These are phyloP conservation scores for Thalia dealbata DNA, from an alignment of 176 grass and related monocot genomes.

Conservation along the genomic window DNA sequence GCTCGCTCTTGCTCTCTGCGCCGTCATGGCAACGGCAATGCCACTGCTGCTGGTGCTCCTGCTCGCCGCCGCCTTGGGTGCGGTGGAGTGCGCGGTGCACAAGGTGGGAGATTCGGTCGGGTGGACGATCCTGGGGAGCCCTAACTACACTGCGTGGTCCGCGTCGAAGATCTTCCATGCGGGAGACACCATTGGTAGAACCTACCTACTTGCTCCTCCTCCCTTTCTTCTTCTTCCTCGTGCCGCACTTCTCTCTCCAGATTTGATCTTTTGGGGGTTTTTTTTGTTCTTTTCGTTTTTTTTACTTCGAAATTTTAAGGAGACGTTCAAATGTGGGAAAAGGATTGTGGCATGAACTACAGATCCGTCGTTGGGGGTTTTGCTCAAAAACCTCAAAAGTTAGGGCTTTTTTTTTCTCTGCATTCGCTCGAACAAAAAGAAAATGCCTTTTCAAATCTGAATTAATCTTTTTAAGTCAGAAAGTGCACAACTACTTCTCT, in stretches of 20 bases:
- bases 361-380: neutral
- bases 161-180: constrained; percentile 12
- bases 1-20: neutral
- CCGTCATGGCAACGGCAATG: neutral
- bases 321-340: neutral
- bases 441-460: too few relatives aligned
- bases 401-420: neutral
- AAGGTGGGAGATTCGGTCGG: constrained; percentile 44
- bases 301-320: neutral
- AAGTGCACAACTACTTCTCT: too few relatives aligned
- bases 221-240: neutral
- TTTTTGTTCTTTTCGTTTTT: neutral
- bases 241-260: neutral
- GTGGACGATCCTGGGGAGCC: constrained; percentile 48
- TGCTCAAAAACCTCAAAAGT: neutral
- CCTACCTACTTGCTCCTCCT: neutral
- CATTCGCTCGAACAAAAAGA: too few relatives aligned
- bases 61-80: constrained; percentile 13
- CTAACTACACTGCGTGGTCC: constrained; percentile 48
- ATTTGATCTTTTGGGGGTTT: neutral
- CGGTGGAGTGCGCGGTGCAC: constrained; percentile 38
- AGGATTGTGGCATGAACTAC: neutral
- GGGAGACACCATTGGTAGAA: constrained; percentile 19
- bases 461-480: too few relatives aligned
- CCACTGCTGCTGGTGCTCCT: neutral